Evolutionary conservation across 2,329 filamentous ascomycete genomes (phyloP), one percentile per base, ranked within the genome.

Genomic region (Scedosporium boydii): DNA sequence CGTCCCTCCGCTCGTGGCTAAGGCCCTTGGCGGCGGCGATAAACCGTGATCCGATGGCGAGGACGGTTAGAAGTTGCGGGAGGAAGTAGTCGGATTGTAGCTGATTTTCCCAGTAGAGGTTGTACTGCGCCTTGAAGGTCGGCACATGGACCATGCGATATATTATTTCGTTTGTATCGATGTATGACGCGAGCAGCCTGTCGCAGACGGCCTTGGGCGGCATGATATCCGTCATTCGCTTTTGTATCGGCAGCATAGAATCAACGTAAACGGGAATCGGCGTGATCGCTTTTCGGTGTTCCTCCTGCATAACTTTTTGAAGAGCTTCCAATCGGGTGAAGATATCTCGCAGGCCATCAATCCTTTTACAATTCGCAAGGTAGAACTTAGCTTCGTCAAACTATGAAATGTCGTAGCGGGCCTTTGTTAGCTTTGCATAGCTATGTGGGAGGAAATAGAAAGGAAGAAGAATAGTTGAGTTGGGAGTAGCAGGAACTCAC

Each of bases 211-310:
- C 63, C 67, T 77, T 80, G 38, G 76, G 78, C 0, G 82, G 82
- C 18, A 84, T 67, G 14, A 84, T 82, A 63, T 84, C 81, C 34
- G 75, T 77, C 82, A 85, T 85, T 57, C 82, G 80, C 69, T 82
- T 82, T 63, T 78, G 78, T 2, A 84, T 76, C 0, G 82, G 81
- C 68, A 82, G 80, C 73, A 83, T 80, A n/a, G 81, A 84, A 66
- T 84, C 80, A 29, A 83, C 81, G 66, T 80, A 84, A 38, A 84
- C 81, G 3, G 80, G 75, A 55, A 84, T 83, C 0, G 82, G 81
- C 4, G 77, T 71, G 48, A 82, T 70, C 0, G 75, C 76, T 66
- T 78, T 77, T 61, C 73, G 73, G 66, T 80, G 77, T 34, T 81
- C 77, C 58, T 79, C 76, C 65, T 80, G 78, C 7, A 84, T 70